Conservation (phyloP, 2,329 filamentous ascomycete species). For the Aspergillus viridinutans region DNA sequence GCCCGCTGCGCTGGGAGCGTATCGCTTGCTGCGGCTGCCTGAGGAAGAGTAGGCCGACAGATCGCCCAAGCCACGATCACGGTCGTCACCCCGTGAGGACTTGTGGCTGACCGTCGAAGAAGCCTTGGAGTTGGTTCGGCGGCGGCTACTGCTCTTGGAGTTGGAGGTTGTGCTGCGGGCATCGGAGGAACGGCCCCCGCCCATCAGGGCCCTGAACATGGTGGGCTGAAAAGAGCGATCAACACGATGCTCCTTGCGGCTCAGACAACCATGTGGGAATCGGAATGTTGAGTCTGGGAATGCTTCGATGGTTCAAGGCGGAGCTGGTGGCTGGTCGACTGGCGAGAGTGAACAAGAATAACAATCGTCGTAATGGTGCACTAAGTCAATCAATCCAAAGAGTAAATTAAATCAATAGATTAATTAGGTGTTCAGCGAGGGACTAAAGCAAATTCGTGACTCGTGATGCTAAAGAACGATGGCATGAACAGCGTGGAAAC, state of each 20-base stretch:
- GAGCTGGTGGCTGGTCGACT: neutral
- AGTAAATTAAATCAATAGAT: neutral
- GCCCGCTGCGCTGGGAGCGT: slow-evolving; percentile 23
- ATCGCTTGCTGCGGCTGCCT: slow-evolving; percentile 22
- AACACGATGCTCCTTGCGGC: slow-evolving; percentile 17
- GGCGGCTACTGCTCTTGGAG: slow-evolving; percentile 29
- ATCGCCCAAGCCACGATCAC: slow-evolving; percentile 39
- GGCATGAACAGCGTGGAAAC: neutral
- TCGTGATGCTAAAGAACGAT: neutral
- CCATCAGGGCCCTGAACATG: slow-evolving; percentile 39
- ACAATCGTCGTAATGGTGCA: neutral
- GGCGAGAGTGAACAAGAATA: neutral
- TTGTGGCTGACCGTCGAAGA: slow-evolving; percentile 35
- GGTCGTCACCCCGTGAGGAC: slow-evolving; percentile 45
- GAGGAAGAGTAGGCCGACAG: slow-evolving; percentile 25
- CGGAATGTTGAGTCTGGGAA: slow-evolving; percentile 2
- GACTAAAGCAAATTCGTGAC: neutral
- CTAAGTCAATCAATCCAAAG: neutral
- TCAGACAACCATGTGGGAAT: slow-evolving; percentile 26
- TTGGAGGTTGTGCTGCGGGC: slow-evolving; percentile 27
- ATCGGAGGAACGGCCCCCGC: slow-evolving; percentile 34
- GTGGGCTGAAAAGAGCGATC: slow-evolving; percentile 25
- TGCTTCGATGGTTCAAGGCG: neutral
- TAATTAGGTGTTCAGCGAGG: neutral
- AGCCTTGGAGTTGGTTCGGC: slow-evolving; percentile 29